Conservation (phyloP, 345 rosid genomes). For the Populus euphratica region DNA sequence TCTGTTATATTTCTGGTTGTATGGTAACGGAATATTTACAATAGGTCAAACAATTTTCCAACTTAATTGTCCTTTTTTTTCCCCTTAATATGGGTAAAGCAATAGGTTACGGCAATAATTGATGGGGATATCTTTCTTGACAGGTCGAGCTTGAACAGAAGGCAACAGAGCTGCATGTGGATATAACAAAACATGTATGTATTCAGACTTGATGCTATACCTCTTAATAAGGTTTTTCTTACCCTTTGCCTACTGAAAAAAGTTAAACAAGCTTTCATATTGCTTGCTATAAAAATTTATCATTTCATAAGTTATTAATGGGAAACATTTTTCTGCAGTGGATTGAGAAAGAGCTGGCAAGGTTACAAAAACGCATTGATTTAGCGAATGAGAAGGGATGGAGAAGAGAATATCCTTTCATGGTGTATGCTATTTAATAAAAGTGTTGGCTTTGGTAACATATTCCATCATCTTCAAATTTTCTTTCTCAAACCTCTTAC, state of each 20-base stretch:
- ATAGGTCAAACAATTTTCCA: neutral
- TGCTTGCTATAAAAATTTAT: neutral
- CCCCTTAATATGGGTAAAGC: neutral
- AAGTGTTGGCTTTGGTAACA: neutral
- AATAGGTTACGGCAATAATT: neutral
- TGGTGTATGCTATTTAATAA: neutral
- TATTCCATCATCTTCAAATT: neutral
- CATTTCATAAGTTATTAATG: neutral
- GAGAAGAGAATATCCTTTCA: slow-evolving; percentile 35
- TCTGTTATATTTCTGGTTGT: neutral
- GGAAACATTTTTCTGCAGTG: slow-evolving; percentile 7
- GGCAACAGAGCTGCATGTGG: slow-evolving; percentile 25
- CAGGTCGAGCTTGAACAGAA: slow-evolving; percentile 28
- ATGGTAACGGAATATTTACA: neutral
- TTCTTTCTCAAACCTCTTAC: neutral
- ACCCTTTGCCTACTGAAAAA: neutral
- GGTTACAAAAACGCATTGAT: slow-evolving; percentile 19
- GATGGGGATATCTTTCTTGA: neutral
- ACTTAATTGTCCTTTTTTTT: neutral
- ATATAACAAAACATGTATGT: slow-evolving; percentile 28
- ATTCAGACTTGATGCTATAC: neutral
- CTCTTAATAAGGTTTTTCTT: neutral
- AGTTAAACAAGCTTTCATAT: neutral
- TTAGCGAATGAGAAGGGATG: slow-evolving; percentile 30
- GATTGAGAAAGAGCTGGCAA: slow-evolving; percentile 23